Evolutionary conservation across 805 yeast species (phyloP), one percentile per base, ranked within the genome.

Genomic region (Blastobotrys mokoenaii): DNA sequence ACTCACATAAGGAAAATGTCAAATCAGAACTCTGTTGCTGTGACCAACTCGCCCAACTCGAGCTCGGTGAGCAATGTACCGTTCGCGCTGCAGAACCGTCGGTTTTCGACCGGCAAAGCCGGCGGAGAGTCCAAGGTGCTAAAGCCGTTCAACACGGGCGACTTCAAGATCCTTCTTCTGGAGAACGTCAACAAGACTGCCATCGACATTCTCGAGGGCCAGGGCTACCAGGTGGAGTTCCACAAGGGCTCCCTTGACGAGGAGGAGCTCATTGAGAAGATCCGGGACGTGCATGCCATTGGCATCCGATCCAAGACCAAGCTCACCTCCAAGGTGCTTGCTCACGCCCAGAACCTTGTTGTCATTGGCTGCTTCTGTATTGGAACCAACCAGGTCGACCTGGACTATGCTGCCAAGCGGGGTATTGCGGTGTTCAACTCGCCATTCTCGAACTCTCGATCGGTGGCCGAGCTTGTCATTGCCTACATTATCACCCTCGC

Each of bases 401-500:
- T 89, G 52, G 85, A 84, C 56, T 84, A 64, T 58, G 98, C 98
- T 46, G 96, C 97, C 52, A 77, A 82, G 60, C 76, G 77, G 41
- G 98, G 98, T 70, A 77, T 90, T 65, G 89, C 97, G 40, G 98
- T 93, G 18, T 93, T 93, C 82, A 87, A 88, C 76, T 89, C 98
- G 30, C 98, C 98, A 43, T 93, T 93, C 72, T 88, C 97, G 54
- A 93, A 93, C 74, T 90, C 97, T 32, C 82, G 98, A 71, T 88
- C 97, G 2, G 98, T 93, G 37, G 98, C 98, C 49, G 98, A 93
- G 71, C 76, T 93, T 58, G 96, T 94, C 45, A 87, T 93, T 65
- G 95, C 93, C 54, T 96, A 93, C 71, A 80, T 93, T 63, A 87
- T 93, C 64, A 73, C 93, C 40, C 74, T 93, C 60, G 95, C 98